Evolutionary conservation across 2,329 filamentous ascomycete species (phyloP).

Genomic region (Pseudogymnoascus sp.): DNA sequence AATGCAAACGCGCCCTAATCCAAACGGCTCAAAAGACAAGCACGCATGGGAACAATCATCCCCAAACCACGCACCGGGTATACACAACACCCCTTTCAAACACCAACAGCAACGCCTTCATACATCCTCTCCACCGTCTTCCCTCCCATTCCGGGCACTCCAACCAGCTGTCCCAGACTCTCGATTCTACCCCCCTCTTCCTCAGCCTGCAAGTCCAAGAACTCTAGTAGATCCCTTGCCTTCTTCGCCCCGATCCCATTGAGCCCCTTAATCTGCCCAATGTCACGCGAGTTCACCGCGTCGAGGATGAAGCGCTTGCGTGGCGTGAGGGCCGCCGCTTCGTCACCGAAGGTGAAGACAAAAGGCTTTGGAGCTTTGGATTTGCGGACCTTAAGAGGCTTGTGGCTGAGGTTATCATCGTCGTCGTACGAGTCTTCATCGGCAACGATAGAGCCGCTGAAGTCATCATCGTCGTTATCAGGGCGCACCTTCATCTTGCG

Average conservation of each 20-base stretch:
- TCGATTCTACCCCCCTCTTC: constrained; percentile 40
- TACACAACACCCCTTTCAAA: background rate
- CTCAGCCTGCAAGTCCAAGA: constrained; percentile 42
- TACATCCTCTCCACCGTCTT: constrained; percentile 50
- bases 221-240: constrained; percentile 54
- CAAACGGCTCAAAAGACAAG: constrained; percentile 1
- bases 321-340: constrained; percentile 31
- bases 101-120: constrained; percentile 26
- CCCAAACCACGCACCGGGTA: background rate
- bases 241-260: constrained; percentile 69
- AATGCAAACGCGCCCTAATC: constrained; percentile 2
- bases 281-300: constrained; percentile 68
- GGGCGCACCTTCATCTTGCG: constrained; percentile 23
- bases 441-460: constrained; percentile 27
- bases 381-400: constrained; percentile 27
- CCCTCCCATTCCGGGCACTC: constrained; percentile 52
- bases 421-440: constrained; percentile 38
- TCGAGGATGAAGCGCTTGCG: constrained; percentile 57
- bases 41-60: background rate
- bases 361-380: constrained; percentile 28
- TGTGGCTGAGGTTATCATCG: constrained; percentile 30
- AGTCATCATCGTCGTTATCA: constrained; percentile 31
- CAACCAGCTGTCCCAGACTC: constrained; percentile 46
- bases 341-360: constrained; percentile 28
- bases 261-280: constrained; percentile 57